Conservation (phyloP, 2,329 filamentous ascomycete genomes). For the Fusarium penzigii region DNA sequence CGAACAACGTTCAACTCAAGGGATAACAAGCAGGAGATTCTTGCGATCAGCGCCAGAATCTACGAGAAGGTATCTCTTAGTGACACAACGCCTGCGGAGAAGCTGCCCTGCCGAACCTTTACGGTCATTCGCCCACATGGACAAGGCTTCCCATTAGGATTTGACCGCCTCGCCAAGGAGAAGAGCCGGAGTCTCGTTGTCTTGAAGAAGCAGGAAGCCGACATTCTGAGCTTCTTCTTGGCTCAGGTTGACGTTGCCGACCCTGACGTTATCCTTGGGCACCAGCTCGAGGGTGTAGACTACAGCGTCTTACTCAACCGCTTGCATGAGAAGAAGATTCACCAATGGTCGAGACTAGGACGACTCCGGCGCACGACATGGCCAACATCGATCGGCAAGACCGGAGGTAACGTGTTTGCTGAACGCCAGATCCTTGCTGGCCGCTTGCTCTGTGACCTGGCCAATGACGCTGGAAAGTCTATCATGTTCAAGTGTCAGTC, state of each 20-base stretch:
- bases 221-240: constrained; percentile 84
- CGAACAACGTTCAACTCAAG: constrained; percentile 86
- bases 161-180: constrained; percentile 72
- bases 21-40: constrained; percentile 94
- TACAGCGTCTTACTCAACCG: constrained; percentile 88
- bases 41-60: constrained; percentile 86
- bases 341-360: constrained; percentile 92
- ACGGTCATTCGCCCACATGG: constrained; percentile 84
- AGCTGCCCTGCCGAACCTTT: constrained; percentile 86
- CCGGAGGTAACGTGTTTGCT: constrained; percentile 86
- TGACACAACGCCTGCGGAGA: constrained; percentile 86
- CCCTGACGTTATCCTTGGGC: constrained; percentile 90
- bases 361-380: constrained; percentile 80
- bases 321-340: constrained; percentile 85
- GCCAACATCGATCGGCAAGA: constrained; percentile 84
- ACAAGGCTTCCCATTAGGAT: constrained; percentile 78
- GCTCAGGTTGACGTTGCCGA: constrained; percentile 86
- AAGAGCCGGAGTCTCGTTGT: constrained; percentile 77
- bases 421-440: constrained; percentile 89
- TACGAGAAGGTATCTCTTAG: constrained; percentile 88
- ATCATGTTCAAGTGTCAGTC: constrained; percentile 97
- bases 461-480: constrained; percentile 96
- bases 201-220: constrained; percentile 79
- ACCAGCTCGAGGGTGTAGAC: constrained; percentile 96
- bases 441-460: constrained; percentile 87